Conservation (phyloP, 345 rosid genomes). For the Citrus mangshanensis region DNA sequence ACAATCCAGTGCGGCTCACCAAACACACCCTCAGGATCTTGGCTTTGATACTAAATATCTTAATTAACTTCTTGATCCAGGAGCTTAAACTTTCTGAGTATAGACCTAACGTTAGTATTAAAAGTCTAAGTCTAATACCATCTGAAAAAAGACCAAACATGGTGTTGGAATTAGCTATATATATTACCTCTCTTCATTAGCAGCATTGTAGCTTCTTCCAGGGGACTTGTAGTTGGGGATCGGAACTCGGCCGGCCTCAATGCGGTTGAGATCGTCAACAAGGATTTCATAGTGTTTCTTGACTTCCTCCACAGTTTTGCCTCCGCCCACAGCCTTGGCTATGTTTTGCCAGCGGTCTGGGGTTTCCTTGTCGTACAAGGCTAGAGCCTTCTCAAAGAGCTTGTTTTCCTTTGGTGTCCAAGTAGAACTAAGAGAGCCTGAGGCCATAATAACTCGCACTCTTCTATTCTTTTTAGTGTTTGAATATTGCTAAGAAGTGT, state of each 20-base stretch:
- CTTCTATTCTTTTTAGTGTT: too few species aligned
- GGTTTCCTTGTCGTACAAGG: conserved; percentile 48
- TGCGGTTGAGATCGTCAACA: conserved; percentile 40
- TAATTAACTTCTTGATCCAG: neutral
- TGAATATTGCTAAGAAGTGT: too few species aligned
- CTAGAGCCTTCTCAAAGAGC: conserved; percentile 49
- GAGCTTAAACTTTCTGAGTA: neutral
- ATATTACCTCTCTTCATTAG: conserved; percentile 22
- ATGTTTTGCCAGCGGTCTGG: conserved; percentile 56
- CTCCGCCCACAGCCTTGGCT: conserved; percentile 51
- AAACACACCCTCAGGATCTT: neutral
- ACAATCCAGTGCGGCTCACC: neutral
- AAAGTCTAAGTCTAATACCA: neutral
- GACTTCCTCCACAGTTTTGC: conserved; percentile 49
- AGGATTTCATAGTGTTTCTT: conserved; percentile 43
- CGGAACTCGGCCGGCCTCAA: conserved; percentile 54
- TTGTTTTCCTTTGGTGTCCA: conserved; percentile 60
- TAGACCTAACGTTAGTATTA: neutral
- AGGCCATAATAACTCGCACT: conserved; percentile 29
- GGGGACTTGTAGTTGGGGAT: conserved; percentile 44
- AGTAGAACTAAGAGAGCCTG: conserved; percentile 25
- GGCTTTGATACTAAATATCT: neutral
- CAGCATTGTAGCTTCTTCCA: neutral
- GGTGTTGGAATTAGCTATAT: neutral
- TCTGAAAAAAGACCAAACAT: neutral